Evolutionary conservation across 108 stramenopile species (phyloP).

Genomic region (Nitzschia palea): DNA sequence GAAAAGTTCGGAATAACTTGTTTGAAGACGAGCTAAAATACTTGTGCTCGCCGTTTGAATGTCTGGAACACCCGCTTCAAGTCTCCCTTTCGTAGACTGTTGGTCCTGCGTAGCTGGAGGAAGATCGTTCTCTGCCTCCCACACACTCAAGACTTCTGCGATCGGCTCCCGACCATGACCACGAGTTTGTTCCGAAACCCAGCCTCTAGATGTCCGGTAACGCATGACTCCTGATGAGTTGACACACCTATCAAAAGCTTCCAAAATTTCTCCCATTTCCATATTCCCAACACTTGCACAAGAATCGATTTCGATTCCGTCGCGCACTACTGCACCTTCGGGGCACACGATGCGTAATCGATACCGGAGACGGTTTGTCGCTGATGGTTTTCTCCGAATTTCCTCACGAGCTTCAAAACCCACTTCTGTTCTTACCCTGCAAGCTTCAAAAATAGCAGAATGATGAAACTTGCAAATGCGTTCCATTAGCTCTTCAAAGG

Average conservation of each 20-base stretch:
- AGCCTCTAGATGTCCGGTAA: constrained; percentile 84
- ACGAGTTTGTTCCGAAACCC: constrained; percentile 92
- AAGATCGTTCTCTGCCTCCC: constrained; percentile 16
- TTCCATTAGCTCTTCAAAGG: constrained; percentile 48
- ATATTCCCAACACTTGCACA: constrained; percentile 81
- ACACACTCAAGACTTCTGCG: constrained; percentile 84
- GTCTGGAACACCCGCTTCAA: constrained; percentile 72
- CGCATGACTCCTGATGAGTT: constrained; percentile 90
- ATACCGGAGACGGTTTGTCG: constrained; percentile 45
- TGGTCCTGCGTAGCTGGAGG: not conserved
- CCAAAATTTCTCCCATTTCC: constrained; percentile 86
- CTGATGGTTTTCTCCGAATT: constrained; percentile 9
- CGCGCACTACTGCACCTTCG: constrained; percentile 88
- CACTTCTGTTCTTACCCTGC: constrained; percentile 63
- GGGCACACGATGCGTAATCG: constrained; percentile 81
- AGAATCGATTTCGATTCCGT: constrained; percentile 90
- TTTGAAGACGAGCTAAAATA: constrained; percentile 69
- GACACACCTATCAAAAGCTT: constrained; percentile 82
- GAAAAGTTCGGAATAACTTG: constrained; percentile 58
- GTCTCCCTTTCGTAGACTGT: constrained; percentile 39
- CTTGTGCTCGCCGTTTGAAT: constrained; percentile 61
- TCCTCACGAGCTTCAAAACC: constrained; percentile 56
- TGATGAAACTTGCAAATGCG: constrained; percentile 55
- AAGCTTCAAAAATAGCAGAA: constrained; percentile 71
- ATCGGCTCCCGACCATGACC: constrained; percentile 92